A percentile compares a stretch with the other conserved stretches of the same genome.
Conservation (phyloP, 2,329 filamentous ascomycete species). For the Didymosphaeria variabile region DNA sequence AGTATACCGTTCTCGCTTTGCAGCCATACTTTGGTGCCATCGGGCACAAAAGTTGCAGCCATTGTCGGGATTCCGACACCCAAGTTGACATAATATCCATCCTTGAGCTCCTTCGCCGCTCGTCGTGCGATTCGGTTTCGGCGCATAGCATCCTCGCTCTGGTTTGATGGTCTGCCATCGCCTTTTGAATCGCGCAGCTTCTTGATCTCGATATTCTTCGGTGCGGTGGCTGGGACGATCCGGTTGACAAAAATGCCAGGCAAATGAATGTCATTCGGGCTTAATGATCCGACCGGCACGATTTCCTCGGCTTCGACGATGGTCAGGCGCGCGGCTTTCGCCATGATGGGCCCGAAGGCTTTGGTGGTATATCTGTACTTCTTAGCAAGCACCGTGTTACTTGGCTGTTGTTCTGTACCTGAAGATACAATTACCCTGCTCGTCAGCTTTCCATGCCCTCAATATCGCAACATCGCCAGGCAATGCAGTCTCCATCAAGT, state of each 20-base stretch:
- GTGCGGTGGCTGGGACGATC: constrained; percentile 79
- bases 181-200: constrained; percentile 38
- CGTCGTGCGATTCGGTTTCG: constrained; percentile 83
- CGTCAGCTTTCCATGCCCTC: constrained; percentile 65
- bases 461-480: constrained; percentile 80
- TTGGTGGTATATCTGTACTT: constrained; percentile 46
- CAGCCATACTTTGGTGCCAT: constrained; percentile 63
- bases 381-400: not conserved
- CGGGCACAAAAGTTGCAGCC: constrained; percentile 77
- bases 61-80: constrained; percentile 95
- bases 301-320: constrained; percentile 97
- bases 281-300: constrained; percentile 85
- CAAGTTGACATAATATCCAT: constrained; percentile 92
- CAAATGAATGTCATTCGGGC: constrained; percentile 83
- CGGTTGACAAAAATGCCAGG: constrained; percentile 93
- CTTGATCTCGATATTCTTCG: constrained; percentile 77
- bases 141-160: constrained; percentile 28
- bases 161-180: constrained; percentile 19
- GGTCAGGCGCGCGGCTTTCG: constrained; percentile 86
- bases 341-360: constrained; percentile 67
- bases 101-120: constrained; percentile 91
- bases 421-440: constrained; percentile 80
- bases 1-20: constrained; percentile 66
- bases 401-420: constrained; percentile 30
- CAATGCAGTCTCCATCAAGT: constrained; percentile 80